These are phyloP conservation scores for Cinnamomum chago DNA, from an alignment of 164 flowering plant genomes.

Conservation along the genomic window DNA sequence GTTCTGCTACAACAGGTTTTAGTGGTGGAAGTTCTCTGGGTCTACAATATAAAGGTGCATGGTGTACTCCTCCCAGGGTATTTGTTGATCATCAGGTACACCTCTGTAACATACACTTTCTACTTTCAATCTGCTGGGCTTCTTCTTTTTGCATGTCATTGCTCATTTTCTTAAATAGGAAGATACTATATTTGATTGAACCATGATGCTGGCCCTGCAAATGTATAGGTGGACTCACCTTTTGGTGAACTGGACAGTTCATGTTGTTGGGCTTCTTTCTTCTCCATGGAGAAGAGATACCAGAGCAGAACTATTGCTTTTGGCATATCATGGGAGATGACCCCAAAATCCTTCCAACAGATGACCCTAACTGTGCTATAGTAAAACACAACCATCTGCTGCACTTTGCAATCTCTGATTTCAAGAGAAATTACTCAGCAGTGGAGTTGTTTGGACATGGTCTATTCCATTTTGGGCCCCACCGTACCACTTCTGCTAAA, in stretches of 20 bases:
- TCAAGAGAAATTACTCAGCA: neutral
- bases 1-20: slow-evolving; percentile 89
- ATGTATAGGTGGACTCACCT: neutral
- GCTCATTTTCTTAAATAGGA: neutral
- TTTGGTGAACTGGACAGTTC: neutral
- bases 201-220: neutral
- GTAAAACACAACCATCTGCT: neutral
- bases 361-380: neutral
- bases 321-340: too few species aligned
- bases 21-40: slow-evolving; percentile 96
- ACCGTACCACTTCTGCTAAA: neutral
- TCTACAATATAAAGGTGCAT: slow-evolving; percentile 77
- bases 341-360: neutral
- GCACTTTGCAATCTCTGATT: neutral
- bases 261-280: neutral
- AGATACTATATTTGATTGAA: neutral
- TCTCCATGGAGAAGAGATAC: neutral
- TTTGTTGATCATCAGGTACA: slow-evolving; percentile 93
- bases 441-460: neutral
- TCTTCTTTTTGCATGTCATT: neutral
- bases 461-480: neutral
- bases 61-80: slow-evolving; percentile 97
- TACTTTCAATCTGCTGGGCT: neutral
- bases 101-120: neutral
- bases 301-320: too few species aligned